Evolutionary conservation across 1,284 basidiomycete genomes (phyloP).

Genomic region (Pulchroboletus neoregius): DNA sequence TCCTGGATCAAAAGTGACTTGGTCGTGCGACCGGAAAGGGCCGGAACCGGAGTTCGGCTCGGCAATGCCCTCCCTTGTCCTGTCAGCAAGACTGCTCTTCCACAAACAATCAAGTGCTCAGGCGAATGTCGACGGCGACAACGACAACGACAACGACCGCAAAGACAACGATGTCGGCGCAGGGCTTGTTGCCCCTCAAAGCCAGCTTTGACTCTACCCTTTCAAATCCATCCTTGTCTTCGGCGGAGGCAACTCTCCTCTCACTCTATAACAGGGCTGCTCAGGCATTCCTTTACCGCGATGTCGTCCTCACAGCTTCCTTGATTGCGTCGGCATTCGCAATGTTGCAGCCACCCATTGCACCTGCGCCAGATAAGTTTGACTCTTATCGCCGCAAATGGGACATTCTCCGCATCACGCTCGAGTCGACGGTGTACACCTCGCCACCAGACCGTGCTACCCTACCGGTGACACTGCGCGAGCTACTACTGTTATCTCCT

Average conservation of each 20-base stretch:
- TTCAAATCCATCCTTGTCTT: constrained; percentile 7
- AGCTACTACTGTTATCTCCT: constrained; percentile 53
- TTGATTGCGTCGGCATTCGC: constrained; percentile 66
- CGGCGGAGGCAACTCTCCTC: constrained; percentile 49
- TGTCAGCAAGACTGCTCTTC: background rate
- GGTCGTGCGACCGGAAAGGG: background rate
- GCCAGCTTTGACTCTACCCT: constrained; percentile 6
- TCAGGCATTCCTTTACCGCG: constrained; percentile 68
- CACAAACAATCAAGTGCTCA: constrained; percentile 26
- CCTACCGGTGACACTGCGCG: constrained; percentile 49
- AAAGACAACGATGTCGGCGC: constrained; percentile 19
- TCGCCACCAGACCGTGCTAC: constrained; percentile 46
- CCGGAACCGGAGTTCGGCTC: background rate
- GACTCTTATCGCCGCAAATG: constrained; percentile 65
- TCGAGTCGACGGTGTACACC: constrained; percentile 68
- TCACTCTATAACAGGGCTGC: constrained; percentile 72
- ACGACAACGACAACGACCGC: constrained; percentile 23
- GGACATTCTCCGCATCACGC: constrained; percentile 78
- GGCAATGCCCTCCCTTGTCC: constrained; percentile 4
- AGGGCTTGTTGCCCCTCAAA: constrained; percentile 33
- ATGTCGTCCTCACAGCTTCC: constrained; percentile 58
- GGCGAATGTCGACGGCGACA: constrained; percentile 29
- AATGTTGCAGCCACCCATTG: constrained; percentile 48
- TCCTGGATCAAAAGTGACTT: too few species aligned
- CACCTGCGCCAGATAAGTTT: constrained; percentile 41